Conservation (phyloP, 495 filamentous ascomycete species). For the Apodospora peruviana region DNA sequence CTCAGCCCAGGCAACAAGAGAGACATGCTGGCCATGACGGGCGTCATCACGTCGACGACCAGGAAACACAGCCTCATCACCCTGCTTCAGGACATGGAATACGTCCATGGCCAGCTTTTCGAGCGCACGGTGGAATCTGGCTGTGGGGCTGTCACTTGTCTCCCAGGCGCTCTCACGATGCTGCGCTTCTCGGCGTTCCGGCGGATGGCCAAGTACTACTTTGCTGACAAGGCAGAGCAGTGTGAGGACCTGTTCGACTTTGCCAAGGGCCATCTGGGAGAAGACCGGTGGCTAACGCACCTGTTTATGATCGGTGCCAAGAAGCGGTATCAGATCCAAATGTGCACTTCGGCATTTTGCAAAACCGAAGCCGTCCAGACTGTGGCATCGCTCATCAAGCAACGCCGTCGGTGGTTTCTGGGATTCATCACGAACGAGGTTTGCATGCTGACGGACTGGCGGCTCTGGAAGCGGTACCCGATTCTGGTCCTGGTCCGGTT, state of each 20-base stretch:
- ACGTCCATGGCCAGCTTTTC: constrained; percentile 95
- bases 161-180: constrained; percentile 92
- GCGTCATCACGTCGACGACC: constrained; percentile 93
- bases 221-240: constrained; percentile 94
- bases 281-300: constrained; percentile 97
- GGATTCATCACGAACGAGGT: constrained; percentile 98
- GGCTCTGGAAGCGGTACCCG: constrained; percentile 89
- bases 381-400: constrained; percentile 81
- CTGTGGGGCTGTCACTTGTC: constrained; percentile 90
- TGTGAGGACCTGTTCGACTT: constrained; percentile 97
- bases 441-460: constrained; percentile 93
- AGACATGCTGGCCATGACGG: constrained; percentile 98
- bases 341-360: constrained; percentile 96
- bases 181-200: constrained; percentile 94
- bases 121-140: constrained; percentile 95
- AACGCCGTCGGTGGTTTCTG: constrained; percentile 93
- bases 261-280: constrained; percentile 90
- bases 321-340: constrained; percentile 89
- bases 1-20: constrained; percentile 87
- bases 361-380: constrained; percentile 97
- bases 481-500: constrained; percentile 84
- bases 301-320: constrained; percentile 98
- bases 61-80: constrained; percentile 86
- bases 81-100: constrained; percentile 95
- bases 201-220: constrained; percentile 98